Conservation (phyloP, 257 asterid genomes). For the Solanum raphanifolium region DNA sequence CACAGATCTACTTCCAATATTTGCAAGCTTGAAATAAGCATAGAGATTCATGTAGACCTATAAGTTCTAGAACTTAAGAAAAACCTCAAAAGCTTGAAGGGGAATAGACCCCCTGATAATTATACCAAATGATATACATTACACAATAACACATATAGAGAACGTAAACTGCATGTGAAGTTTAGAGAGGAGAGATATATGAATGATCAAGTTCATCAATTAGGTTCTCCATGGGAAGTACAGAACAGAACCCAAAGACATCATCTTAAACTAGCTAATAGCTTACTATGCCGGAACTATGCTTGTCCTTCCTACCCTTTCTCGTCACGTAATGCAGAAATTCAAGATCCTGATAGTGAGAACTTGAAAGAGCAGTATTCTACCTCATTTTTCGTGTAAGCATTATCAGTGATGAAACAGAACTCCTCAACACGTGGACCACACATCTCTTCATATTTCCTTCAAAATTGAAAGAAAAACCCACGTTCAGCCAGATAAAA, state of each 20-base stretch:
- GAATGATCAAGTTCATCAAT: background rate
- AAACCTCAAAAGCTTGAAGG: background rate
- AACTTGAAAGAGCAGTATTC: background rate
- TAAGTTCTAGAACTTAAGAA: background rate
- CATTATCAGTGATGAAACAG: conserved; percentile 68
- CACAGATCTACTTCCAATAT: background rate
- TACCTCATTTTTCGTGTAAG: conserved; percentile 75
- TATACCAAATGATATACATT: background rate
- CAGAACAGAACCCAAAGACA: background rate
- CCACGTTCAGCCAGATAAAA: background rate
- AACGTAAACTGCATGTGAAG: background rate
- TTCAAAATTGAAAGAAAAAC: conserved; percentile 18
- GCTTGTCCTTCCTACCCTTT: background rate
- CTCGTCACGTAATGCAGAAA: background rate
- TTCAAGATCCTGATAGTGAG: background rate
- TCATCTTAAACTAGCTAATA: background rate
- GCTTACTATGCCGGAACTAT: background rate
- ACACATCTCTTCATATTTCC: conserved; percentile 89
- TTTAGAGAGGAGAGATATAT: background rate
- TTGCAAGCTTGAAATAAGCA: background rate
- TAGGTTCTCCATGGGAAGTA: background rate
- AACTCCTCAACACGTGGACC: conserved; percentile 71
- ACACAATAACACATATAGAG: background rate
- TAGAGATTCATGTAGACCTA: background rate
- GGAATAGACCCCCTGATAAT: background rate